Evolutionary conservation across 2,329 filamentous ascomycete genomes (phyloP).

Genomic region (Ceratocystis harringtonii): DNA sequence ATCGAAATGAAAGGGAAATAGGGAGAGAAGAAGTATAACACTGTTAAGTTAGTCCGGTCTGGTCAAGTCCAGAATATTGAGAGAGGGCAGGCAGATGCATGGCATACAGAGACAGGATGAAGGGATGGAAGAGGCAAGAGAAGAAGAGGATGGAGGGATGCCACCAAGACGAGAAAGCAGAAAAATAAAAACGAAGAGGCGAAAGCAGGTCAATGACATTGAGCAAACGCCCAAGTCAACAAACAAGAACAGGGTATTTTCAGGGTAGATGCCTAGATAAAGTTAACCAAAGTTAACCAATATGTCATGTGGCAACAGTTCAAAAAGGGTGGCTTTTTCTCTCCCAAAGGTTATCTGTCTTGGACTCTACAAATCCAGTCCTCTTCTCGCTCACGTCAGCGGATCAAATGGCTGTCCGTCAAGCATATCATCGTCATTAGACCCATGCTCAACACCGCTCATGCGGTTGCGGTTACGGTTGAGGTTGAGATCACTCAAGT

Average conservation of each 20-base stretch:
- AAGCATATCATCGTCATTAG: conserved; percentile 49
- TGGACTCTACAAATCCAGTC: background rate
- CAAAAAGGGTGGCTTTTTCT: no score
- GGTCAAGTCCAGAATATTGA: background rate
- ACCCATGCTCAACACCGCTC: conserved; percentile 47
- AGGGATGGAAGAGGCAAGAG: background rate
- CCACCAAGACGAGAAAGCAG: background rate
- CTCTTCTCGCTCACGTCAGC: conserved; percentile 24
- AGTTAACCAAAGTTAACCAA: no score
- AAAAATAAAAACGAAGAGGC: background rate
- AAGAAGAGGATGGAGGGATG: background rate
- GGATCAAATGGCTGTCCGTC: conserved; percentile 48
- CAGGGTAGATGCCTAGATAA: no score
- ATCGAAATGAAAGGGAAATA: background rate
- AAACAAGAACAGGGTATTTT: no score
- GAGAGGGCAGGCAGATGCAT: background rate
- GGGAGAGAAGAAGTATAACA: background rate
- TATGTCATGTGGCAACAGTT: no score
- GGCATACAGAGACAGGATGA: background rate
- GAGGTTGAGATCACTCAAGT: conserved; percentile 38
- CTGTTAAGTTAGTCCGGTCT: conserved; percentile 4
- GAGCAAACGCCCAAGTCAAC: background rate
- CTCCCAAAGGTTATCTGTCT: no score
- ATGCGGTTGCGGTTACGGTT: conserved; percentile 43
- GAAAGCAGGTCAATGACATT: background rate